Evolutionary conservation across 2,329 filamentous ascomycete species (phyloP).

Genomic region (Pseudocercospora crystallina): DNA sequence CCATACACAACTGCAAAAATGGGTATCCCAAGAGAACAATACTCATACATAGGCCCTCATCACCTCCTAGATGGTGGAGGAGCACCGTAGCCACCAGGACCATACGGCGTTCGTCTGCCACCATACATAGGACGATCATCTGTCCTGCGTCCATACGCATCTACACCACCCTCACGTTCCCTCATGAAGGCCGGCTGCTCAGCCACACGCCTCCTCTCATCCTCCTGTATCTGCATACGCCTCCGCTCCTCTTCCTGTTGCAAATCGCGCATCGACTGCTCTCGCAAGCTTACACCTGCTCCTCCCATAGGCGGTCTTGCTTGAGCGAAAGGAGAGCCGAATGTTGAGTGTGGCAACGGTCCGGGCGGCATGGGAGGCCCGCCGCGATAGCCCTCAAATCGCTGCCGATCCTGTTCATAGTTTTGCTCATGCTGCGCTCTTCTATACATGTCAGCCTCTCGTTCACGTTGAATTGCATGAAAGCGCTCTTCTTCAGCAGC

Average conservation of each 20-base stretch:
- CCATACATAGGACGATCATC: too few relatives aligned
- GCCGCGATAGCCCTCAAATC: slow-evolving; percentile 9
- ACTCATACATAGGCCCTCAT: slow-evolving; percentile 1
- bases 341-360: background rate
- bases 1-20: background rate
- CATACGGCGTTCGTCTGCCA: too few relatives aligned
- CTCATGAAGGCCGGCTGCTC: slow-evolving; percentile 1
- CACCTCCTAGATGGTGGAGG: too few relatives aligned
- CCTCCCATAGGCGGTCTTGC: slow-evolving; percentile 2
- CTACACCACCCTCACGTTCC: background rate
- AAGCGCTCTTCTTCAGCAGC: slow-evolving; percentile 8
- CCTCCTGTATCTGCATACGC: background rate
- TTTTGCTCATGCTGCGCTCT: slow-evolving; percentile 13
- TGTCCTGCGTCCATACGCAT: background rate
- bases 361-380: slow-evolving; percentile 1
- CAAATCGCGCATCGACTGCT: slow-evolving; percentile 7
- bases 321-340: slow-evolving; percentile 3
- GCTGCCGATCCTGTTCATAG: slow-evolving; percentile 23
- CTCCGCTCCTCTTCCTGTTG: slow-evolving; percentile 2
- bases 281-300: background rate
- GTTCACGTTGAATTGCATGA: slow-evolving; percentile 8
- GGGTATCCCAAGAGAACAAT: slow-evolving; percentile 8
- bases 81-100: too few relatives aligned
- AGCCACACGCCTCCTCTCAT: background rate
- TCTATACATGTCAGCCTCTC: slow-evolving; percentile 3